Conservation (phyloP, 768 basidiomycete genomes). For the Kwoniella botswanensis region DNA sequence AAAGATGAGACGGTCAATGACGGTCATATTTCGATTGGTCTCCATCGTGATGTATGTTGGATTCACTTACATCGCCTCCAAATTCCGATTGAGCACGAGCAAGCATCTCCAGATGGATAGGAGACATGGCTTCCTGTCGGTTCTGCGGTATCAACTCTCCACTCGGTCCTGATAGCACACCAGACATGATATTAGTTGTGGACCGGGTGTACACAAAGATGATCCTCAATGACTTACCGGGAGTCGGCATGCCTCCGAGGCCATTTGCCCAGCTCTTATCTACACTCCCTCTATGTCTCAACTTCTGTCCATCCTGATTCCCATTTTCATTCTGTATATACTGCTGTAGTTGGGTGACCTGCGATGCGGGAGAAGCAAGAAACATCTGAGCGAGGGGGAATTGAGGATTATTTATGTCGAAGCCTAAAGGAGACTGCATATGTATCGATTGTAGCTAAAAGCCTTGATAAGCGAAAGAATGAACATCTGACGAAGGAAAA, state of each 20-base stretch:
- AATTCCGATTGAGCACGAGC: constrained; percentile 36
- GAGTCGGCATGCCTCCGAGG: constrained; percentile 65
- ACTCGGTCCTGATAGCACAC: constrained; percentile 32
- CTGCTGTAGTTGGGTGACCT: constrained; percentile 58
- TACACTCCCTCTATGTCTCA: constrained; percentile 11
- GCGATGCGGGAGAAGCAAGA: constrained; percentile 29
- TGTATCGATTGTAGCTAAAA: constrained; percentile 56
- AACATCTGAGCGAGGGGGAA: constrained; percentile 45
- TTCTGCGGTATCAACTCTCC: constrained; percentile 44
- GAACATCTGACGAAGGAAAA: background rate
- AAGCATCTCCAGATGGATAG: constrained; percentile 50
- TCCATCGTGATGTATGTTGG: background rate
- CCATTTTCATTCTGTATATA: constrained; percentile 1
- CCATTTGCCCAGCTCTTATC: constrained; percentile 21
- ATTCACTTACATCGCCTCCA: constrained; percentile 46
- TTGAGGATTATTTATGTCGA: constrained; percentile 39
- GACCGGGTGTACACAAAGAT: background rate
- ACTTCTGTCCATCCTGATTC: background rate
- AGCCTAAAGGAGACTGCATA: constrained; percentile 56
- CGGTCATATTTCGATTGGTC: background rate
- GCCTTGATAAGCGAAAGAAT: background rate
- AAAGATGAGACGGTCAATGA: background rate
- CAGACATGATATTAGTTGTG: background rate
- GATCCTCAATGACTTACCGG: constrained; percentile 61
- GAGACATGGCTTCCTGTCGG: constrained; percentile 49